phyloP scores from a whole-genome alignment of 2,329 filamentous ascomycete species.

The Sporothrix variecibatus region DNA sequence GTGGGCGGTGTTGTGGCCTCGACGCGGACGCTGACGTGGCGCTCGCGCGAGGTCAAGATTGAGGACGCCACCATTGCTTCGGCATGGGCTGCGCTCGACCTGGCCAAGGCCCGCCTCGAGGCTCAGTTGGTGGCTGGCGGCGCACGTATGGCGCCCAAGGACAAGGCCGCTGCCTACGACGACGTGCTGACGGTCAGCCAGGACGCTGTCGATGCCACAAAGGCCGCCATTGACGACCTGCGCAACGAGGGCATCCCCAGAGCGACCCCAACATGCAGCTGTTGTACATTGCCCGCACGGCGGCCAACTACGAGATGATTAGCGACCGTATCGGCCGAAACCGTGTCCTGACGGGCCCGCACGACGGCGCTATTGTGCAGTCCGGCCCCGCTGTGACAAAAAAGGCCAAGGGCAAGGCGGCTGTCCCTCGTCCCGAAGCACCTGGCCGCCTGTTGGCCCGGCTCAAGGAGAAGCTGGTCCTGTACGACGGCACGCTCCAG shows the following conservation, averaged over 20 bases:
- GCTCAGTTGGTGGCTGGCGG: conserved; percentile 52
- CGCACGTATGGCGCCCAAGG: conserved; percentile 54
- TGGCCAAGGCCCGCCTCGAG: conserved; percentile 52
- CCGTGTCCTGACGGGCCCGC: conserved; percentile 77
- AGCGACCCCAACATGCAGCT: conserved; percentile 88
- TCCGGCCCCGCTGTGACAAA: conserved; percentile 41
- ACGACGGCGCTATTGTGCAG: conserved; percentile 70
- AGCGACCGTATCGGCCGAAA: conserved; percentile 95
- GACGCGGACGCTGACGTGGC: conserved; percentile 80
- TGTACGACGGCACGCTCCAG: conserved; percentile 89
- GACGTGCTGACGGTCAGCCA: conserved; percentile 87
- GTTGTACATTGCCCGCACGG: conserved; percentile 86
- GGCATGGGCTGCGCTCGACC: conserved; percentile 70
- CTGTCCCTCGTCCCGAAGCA: conserved; percentile 59
- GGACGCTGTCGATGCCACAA: conserved; percentile 90
- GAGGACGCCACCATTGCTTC: conserved; percentile 91
- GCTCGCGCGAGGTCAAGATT: conserved; percentile 79
- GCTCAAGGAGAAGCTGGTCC: conserved; percentile 80
- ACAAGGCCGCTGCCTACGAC: conserved; percentile 85
- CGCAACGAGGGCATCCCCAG: conserved; percentile 79
- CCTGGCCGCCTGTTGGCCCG: conserved; percentile 75
- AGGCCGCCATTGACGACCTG: conserved; percentile 89
- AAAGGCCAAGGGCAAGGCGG: conserved; percentile 41
- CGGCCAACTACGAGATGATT: conserved; percentile 90
- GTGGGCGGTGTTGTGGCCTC: conserved; percentile 50